Base-by-base conservation (phyloP, 331 rosid genomes). In the Acacia concinna region DNA sequence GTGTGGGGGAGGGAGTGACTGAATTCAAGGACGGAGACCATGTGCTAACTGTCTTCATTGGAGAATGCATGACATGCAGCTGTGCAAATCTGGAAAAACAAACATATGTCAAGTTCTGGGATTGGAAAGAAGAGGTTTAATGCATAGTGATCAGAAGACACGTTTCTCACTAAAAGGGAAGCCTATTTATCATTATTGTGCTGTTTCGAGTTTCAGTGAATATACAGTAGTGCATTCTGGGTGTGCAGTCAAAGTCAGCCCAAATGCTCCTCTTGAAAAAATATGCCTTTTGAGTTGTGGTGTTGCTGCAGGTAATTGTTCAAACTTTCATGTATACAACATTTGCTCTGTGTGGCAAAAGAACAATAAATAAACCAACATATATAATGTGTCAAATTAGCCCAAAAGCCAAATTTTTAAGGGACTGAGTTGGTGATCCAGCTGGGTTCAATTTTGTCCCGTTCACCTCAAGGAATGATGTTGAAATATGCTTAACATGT, bases 161-260 rank as follows among this genome's bases (percentile, higher is more conserved):
- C 91, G 99, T 68, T 95, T 95, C 85, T 84, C 90, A 21, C 40
- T 93, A 77, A 91, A 90, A 75, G 97, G 98, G 74, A 87, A 86
- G 77, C 97, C 97, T n/a, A 18, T 95, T 71, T 95, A 88, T 82
- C 99, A 95, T 76, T 95, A 93, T 85, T 95, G 98, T 81, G 99
- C 92, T 1, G 98, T 95, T 80, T 95, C 99, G 68, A 95, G 99
- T 87, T 95, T 95, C 88, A 93, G 98, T 46, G 97, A 93, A 76
- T 95, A 95, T 38, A 91, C 90, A n/a, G 98, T 90, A 32, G 96
- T 95, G 79, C 97, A 95, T 86, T 89, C 96, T 13, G 99, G 99
- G 73, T 95, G 99, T 89, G 98, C 97, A 20, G 99, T 95, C 78
- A 93, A 89, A 88, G 77, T 95, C 83, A 84, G 84, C 84, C 83